These are phyloP conservation scores for Micractinium sp. DNA, from an alignment of 139 green algal genomes.

Conservation along the genomic window DNA sequence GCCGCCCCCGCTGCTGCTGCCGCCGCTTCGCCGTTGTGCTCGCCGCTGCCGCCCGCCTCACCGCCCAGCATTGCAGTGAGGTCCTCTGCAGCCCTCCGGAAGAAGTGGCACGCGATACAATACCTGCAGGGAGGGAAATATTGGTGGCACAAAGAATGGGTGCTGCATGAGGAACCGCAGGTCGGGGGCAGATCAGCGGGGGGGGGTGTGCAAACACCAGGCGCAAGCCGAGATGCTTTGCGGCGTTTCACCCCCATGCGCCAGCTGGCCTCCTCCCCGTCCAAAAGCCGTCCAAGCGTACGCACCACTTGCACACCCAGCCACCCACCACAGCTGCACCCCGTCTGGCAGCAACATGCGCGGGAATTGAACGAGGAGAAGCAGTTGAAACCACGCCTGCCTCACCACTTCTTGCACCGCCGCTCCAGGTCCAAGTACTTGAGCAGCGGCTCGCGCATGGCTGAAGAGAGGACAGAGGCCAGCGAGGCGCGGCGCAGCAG, in stretches of 20 bases:
- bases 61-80: background rate
- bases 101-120: background rate
- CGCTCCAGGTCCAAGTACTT: constrained; percentile 21
- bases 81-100: background rate
- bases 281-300: too few relatives aligned
- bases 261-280: too few relatives aligned
- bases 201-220: background rate
- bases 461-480: background rate
- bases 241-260: too few relatives aligned
- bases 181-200: background rate
- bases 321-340: too few relatives aligned
- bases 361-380: background rate
- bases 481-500: background rate
- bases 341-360: too few relatives aligned
- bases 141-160: too few relatives aligned
- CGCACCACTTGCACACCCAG: too few relatives aligned
- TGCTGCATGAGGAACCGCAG: background rate
- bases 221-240: too few relatives aligned
- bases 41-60: background rate
- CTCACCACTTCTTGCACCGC: constrained; percentile 10
- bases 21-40: constrained; percentile 8
- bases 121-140: background rate
- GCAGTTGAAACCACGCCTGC: background rate
- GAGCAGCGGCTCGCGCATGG: constrained; percentile 15
- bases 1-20: background rate